Conservation (phyloP, 208 protist genomes). For the Crithidia sp. region DNA sequence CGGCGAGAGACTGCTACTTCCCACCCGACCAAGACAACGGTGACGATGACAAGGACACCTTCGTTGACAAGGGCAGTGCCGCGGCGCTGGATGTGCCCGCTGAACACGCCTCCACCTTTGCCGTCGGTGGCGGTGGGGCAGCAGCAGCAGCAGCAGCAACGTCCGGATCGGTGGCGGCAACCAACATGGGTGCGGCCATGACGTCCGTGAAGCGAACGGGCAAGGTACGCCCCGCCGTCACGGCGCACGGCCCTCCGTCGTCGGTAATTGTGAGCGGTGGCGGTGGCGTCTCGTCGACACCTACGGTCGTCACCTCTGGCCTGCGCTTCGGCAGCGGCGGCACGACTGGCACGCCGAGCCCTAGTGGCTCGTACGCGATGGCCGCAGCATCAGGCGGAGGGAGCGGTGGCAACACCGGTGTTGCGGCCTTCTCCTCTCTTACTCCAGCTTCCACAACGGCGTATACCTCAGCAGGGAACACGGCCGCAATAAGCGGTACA, state of each 20-base stretch:
- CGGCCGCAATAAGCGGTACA: too few relatives aligned
- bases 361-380: too few relatives aligned
- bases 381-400: too few relatives aligned
- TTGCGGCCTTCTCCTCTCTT: background rate
- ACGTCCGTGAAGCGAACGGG: constrained; percentile 3
- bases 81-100: constrained; percentile 8
- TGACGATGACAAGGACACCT: constrained; percentile 86
- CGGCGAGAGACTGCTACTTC: constrained; percentile 20
- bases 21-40: constrained; percentile 24
- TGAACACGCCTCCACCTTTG: background rate
- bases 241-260: constrained; percentile 10
- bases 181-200: background rate
- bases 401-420: too few relatives aligned
- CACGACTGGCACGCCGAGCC: background rate
- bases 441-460: background rate
- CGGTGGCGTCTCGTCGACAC: background rate
- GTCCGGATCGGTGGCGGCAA: background rate
- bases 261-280: background rate
- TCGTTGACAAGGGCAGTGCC: constrained; percentile 87
- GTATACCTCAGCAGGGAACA: background rate
- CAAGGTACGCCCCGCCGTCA: constrained; percentile 12
- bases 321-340: background rate
- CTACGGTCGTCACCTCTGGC: background rate
- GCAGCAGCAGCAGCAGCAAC: background rate
- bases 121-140: background rate